These are phyloP conservation scores for Linnemannia zychae DNA, from an alignment of 192 early-diverging fungal genomes.

Conservation along the genomic window DNA sequence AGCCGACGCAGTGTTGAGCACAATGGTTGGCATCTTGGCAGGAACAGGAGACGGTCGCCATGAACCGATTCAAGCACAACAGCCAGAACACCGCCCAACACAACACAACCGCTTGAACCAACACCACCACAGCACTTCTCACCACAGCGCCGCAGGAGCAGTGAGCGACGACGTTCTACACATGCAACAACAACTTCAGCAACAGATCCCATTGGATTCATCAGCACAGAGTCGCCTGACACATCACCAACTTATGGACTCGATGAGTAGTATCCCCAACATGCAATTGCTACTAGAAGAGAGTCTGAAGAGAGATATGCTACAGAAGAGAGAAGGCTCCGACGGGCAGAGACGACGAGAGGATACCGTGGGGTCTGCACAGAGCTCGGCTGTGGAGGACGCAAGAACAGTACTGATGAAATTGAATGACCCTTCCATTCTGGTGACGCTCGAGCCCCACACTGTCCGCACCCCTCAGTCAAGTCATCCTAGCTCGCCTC, in stretches of 20 bases:
- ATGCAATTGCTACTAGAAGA: conserved; percentile 45
- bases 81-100: not conserved
- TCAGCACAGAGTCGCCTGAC: conserved; percentile 19
- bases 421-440: conserved; percentile 31
- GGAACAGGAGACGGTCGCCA: conserved; percentile 11
- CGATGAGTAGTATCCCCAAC: conserved; percentile 31
- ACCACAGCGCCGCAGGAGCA: not conserved
- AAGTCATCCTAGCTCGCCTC: conserved; percentile 16
- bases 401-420: conserved; percentile 30
- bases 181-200: conserved; percentile 46
- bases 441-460: conserved; percentile 32
- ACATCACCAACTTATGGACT: conserved; percentile 41
- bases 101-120: not conserved
- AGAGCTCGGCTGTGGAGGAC: not conserved
- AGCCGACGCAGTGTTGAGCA: conserved; percentile 15
- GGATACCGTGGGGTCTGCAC: not conserved
- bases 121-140: not conserved
- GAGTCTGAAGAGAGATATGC: conserved; percentile 23
- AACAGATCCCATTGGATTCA: conserved; percentile 35
- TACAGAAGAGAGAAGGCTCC: not conserved
- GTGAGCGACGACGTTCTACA: conserved; percentile 32
- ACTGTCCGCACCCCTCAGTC: not conserved
- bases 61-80: not conserved
- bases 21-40: conserved; percentile 43
- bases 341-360: not conserved